These are phyloP conservation scores for Aspergillus pseudoglaucus DNA, from an alignment of 2,329 filamentous ascomycete species.

Conservation along the genomic window DNA sequence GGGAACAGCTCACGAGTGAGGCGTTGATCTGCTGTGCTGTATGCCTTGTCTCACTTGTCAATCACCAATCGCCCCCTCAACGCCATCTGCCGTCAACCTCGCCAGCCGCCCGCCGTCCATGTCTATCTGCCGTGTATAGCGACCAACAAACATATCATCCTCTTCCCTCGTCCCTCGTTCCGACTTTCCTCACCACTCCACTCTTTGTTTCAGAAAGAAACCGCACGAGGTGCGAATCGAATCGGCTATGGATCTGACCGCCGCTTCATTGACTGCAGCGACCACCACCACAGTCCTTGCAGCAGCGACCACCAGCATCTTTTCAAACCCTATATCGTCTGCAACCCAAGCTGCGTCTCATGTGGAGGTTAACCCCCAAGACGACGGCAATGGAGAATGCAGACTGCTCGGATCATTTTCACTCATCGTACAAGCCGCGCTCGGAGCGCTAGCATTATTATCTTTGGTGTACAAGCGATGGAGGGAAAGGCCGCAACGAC, in stretches of 20 bases:
- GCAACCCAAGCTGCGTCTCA: slow-evolving; percentile 15
- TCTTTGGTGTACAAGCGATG: slow-evolving; percentile 90
- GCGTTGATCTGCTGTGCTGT: background rate
- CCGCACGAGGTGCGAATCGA: background rate
- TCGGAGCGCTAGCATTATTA: slow-evolving; percentile 74
- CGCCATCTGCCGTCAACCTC: background rate
- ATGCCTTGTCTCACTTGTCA: background rate
- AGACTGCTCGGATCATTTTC: slow-evolving; percentile 84
- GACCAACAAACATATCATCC: background rate
- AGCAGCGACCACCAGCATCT: background rate
- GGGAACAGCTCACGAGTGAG: background rate
- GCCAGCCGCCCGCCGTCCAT: background rate
- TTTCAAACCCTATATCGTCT: background rate
- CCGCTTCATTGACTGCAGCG: background rate
- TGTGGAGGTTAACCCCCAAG: slow-evolving; percentile 17
- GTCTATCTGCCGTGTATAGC: too few relatives aligned
- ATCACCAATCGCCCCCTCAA: background rate
- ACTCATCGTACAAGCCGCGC: slow-evolving; percentile 77
- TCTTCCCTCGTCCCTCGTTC: background rate
- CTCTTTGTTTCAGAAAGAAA: background rate
- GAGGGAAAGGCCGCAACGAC: slow-evolving; percentile 83
- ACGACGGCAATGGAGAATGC: slow-evolving; percentile 62
- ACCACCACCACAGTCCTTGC: slow-evolving; percentile 8
- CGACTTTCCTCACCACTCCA: background rate
- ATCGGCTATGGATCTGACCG: background rate